Evolutionary conservation across 2,329 filamentous ascomycete genomes (phyloP).

Genomic region (Cordyceps cicadae): DNA sequence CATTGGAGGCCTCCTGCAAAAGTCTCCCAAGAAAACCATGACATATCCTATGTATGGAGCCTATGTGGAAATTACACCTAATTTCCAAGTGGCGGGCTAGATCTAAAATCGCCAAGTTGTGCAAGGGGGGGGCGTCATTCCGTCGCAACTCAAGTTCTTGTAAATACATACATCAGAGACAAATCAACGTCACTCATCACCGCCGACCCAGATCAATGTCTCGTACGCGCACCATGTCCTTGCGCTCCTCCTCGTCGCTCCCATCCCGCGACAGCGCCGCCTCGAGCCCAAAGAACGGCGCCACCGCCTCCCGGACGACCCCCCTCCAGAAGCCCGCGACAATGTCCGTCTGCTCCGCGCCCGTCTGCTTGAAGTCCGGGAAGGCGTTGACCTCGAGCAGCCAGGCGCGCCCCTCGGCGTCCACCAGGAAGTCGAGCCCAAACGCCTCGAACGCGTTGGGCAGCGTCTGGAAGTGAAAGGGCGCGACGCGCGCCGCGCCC

Average conservation of each 20-base stretch:
- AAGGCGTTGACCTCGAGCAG: constrained; percentile 92
- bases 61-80: neutral
- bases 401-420: constrained; percentile 55
- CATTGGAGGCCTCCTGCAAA: neutral
- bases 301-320: constrained; percentile 59
- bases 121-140: too few relatives aligned
- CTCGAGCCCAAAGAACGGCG: constrained; percentile 52
- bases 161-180: neutral
- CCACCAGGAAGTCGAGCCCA: constrained; percentile 84
- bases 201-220: constrained; percentile 45
- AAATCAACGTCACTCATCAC: constrained; percentile 14
- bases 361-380: constrained; percentile 91
- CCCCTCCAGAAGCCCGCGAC: constrained; percentile 71
- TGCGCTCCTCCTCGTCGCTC: constrained; percentile 18
- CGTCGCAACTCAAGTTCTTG: too few relatives aligned
- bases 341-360: constrained; percentile 64
- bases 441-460: constrained; percentile 88
- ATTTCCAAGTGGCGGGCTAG: neutral
- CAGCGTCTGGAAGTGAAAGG: constrained; percentile 83
- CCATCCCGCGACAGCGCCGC: constrained; percentile 14
- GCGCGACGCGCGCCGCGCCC: constrained; percentile 75
- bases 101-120: too few relatives aligned
- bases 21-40: neutral
- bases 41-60: neutral
- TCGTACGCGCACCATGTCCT: constrained; percentile 44